These are phyloP conservation scores for Arabidopsis suecica DNA, from an alignment of 345 rosid genomes.

Conservation along the genomic window DNA sequence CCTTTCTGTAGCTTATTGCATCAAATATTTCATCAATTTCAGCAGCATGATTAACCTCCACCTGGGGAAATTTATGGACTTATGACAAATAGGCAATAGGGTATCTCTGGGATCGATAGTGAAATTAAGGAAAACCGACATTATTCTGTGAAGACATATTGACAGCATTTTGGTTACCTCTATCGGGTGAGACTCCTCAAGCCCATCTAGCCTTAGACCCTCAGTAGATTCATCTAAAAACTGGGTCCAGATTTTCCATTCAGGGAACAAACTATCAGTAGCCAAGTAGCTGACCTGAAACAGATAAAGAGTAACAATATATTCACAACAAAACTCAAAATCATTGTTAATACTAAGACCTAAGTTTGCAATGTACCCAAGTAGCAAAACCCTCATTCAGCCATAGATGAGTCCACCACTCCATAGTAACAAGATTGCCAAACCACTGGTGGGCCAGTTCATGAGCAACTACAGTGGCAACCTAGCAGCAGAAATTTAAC, in stretches of 20 bases:
- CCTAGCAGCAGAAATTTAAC: slow-evolving; percentile 53
- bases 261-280: slow-evolving; percentile 86
- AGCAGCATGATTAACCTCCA: slow-evolving; percentile 86
- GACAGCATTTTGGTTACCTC: slow-evolving; percentile 61
- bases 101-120: slow-evolving; percentile 7
- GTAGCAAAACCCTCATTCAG: slow-evolving; percentile 99
- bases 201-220: slow-evolving; percentile 93
- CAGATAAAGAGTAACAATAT: slow-evolving; percentile 22
- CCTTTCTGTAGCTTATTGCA: slow-evolving; percentile 91
- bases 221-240: slow-evolving; percentile 85
- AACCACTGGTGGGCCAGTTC: slow-evolving; percentile 99
- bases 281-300: slow-evolving; percentile 97
- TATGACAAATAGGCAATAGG: slow-evolving; percentile 20
- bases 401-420: slow-evolving; percentile 99
- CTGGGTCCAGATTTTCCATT: slow-evolving; percentile 99
- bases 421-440: slow-evolving; percentile 99
- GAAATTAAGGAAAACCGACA: not conserved
- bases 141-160: not conserved
- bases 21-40: slow-evolving; percentile 97
- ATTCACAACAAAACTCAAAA: slow-evolving; percentile 21
- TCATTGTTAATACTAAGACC: slow-evolving; percentile 18
- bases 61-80: slow-evolving; percentile 49
- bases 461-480: slow-evolving; percentile 95
- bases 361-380: slow-evolving; percentile 66
- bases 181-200: slow-evolving; percentile 96